Percentiles rank a stretch among this genome's conserved stretches.
These are phyloP conservation scores for Casuarina glauca DNA, from an alignment of 306 rosid species.

Conservation along the genomic window DNA sequence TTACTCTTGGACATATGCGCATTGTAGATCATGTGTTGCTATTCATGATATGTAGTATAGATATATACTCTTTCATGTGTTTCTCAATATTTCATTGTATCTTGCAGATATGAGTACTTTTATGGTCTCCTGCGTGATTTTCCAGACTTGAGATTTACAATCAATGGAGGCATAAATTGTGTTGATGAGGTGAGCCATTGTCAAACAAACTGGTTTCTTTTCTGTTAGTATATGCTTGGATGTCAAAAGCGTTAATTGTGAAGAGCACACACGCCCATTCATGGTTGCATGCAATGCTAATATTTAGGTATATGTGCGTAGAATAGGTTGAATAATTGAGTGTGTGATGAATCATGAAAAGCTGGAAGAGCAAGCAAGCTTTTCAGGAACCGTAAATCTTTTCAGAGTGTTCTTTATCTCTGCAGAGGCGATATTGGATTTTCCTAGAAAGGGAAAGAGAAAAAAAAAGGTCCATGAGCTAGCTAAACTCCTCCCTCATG, in stretches of 20 bases:
- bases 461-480: background rate
- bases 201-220: constrained; percentile 14
- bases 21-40: constrained; percentile 1
- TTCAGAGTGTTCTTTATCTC: no score
- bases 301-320: background rate
- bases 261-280: background rate
- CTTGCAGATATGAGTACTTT: constrained; percentile 83
- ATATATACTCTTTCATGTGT: background rate
- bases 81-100: constrained; percentile 12
- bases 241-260: background rate
- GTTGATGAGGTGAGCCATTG: constrained; percentile 77
- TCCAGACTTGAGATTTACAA: constrained; percentile 94
- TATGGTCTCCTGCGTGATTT: constrained; percentile 93
- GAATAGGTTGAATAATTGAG: no score
- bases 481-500: background rate
- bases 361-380: no score
- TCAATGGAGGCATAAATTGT: constrained; percentile 84
- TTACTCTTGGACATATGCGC: background rate
- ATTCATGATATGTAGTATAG: background rate
- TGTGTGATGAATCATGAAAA: no score
- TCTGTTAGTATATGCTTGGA: background rate
- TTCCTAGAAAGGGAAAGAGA: no score
- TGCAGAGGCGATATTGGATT: no score
- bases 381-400: no score
- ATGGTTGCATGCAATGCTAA: background rate